Conservation (phyloP, 2,329 filamentous ascomycete species). For the Stachybotrys chlorohalonatus region DNA sequence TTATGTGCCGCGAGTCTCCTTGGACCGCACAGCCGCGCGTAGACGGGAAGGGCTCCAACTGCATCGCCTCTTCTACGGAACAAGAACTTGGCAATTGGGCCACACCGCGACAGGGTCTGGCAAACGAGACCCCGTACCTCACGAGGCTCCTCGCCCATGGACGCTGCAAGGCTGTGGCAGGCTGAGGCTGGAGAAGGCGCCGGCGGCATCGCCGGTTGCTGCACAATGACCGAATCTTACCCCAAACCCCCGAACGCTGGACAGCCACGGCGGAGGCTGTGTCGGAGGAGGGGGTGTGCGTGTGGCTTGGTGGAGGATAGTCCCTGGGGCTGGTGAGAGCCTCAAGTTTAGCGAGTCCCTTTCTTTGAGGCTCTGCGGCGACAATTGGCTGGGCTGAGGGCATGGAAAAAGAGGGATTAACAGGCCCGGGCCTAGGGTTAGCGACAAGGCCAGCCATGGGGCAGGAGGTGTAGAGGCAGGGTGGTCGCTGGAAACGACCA, state of each 20-base stretch:
- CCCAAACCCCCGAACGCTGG: not conserved
- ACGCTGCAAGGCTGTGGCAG: not conserved
- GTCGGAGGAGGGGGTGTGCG: not conserved
- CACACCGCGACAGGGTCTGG: not conserved
- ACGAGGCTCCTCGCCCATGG: not conserved
- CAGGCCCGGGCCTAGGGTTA: not conserved
- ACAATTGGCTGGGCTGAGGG: not conserved
- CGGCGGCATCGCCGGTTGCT: not conserved
- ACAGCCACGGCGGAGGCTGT: not conserved
- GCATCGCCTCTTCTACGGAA: too few species aligned
- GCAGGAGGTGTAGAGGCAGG: not conserved
- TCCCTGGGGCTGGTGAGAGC: not conserved
- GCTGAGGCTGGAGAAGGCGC: not conserved
- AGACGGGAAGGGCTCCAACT: too few species aligned
- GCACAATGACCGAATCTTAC: not conserved
- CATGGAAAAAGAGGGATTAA: not conserved
- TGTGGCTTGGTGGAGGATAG: not conserved
- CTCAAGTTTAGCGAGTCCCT: not conserved
- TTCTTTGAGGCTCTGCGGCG: not conserved
- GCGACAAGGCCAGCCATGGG: not conserved
- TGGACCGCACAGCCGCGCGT: too few species aligned
- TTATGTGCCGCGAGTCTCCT: too few species aligned
- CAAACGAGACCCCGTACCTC: too few species aligned
- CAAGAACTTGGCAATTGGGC: not conserved
- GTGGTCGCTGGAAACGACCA: not conserved